Evolutionary conservation across 1,284 basidiomycete genomes (phyloP).

Genomic region (Sutorius eximius): DNA sequence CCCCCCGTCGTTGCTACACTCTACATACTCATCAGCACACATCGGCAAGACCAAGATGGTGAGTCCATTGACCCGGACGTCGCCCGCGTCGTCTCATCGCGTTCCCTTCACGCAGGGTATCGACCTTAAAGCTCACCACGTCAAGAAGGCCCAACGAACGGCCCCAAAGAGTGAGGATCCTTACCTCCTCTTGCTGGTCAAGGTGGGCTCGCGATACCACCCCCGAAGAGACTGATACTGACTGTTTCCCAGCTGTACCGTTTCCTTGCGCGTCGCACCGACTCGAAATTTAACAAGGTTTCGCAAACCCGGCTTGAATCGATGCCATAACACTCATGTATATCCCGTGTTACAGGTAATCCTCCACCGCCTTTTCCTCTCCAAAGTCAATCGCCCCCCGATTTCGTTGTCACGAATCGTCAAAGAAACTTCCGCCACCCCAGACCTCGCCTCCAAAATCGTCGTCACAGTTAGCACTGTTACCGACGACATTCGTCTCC

Average conservation of each 20-base stretch:
- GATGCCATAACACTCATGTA: constrained; percentile 15
- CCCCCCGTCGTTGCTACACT: constrained; percentile 39
- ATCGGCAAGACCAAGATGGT: constrained; percentile 75
- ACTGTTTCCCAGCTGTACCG: constrained; percentile 81
- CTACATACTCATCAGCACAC: constrained; percentile 42
- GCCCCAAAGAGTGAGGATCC: constrained; percentile 99
- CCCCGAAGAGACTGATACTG: constrained; percentile 5
- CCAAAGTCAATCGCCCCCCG: constrained; percentile 97
- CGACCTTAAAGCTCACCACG: constrained; percentile 96
- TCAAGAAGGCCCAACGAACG: constrained; percentile 95
- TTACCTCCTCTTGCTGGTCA: constrained; percentile 97
- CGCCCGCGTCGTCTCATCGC: constrained; percentile 21
- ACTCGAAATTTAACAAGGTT: constrained; percentile 96
- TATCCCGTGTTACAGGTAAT: constrained; percentile 57
- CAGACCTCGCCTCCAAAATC: constrained; percentile 78
- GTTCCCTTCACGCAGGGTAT: constrained; percentile 73
- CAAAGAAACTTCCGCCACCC: constrained; percentile 73
- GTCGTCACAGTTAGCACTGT: constrained; percentile 91
- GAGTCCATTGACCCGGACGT: constrained; percentile 49
- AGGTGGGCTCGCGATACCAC: constrained; percentile 55
- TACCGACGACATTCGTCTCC: constrained; percentile 93
- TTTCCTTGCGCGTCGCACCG: constrained; percentile 97
- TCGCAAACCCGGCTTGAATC: constrained; percentile 8
- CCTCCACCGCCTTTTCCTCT: constrained; percentile 96
- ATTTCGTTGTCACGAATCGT: constrained; percentile 90